phyloP scores from a whole-genome alignment of 208 protist genomes.

The Leishmania arabica region DNA sequence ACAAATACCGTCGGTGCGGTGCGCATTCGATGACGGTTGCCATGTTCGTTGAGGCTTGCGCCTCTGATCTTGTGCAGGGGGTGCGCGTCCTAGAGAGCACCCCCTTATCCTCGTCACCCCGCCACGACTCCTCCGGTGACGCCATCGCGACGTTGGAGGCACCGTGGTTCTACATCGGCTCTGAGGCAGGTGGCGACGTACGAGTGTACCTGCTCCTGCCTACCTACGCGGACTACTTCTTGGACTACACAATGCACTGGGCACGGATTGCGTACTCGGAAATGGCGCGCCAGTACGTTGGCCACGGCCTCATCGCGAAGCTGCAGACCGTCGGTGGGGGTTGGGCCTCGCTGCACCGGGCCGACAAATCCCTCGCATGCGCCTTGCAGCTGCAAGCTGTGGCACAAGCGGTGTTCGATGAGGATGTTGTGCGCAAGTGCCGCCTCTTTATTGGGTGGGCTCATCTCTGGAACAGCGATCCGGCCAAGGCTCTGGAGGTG shows the following conservation, averaged over 20 bases:
- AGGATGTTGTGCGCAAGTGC: slow-evolving; percentile 52
- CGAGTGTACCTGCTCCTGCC: slow-evolving; percentile 43
- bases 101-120: background rate
- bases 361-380: slow-evolving; percentile 57
- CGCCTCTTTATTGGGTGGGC: slow-evolving; percentile 79
- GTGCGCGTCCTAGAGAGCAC: background rate
- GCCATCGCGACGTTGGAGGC: background rate
- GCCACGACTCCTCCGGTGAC: background rate
- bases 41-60: slow-evolving; percentile 7
- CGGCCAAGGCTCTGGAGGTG: slow-evolving; percentile 35
- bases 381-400: slow-evolving; percentile 50
- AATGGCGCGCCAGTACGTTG: slow-evolving; percentile 55
- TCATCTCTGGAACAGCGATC: slow-evolving; percentile 61
- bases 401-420: slow-evolving; percentile 40
- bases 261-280: slow-evolving; percentile 42
- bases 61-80: slow-evolving; percentile 14
- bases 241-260: slow-evolving; percentile 44
- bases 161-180: slow-evolving; percentile 10
- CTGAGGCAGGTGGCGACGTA: background rate
- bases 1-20: background rate
- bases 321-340: slow-evolving; percentile 74
- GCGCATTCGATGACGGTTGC: slow-evolving; percentile 1
- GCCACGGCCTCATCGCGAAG: slow-evolving; percentile 47
- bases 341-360: slow-evolving; percentile 72
- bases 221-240: slow-evolving; percentile 30